Percentiles rank a stretch among this genome's conserved stretches.
phyloP scores from a whole-genome alignment of 2,329 filamentous ascomycete genomes.

The Scorias spongiosa region DNA sequence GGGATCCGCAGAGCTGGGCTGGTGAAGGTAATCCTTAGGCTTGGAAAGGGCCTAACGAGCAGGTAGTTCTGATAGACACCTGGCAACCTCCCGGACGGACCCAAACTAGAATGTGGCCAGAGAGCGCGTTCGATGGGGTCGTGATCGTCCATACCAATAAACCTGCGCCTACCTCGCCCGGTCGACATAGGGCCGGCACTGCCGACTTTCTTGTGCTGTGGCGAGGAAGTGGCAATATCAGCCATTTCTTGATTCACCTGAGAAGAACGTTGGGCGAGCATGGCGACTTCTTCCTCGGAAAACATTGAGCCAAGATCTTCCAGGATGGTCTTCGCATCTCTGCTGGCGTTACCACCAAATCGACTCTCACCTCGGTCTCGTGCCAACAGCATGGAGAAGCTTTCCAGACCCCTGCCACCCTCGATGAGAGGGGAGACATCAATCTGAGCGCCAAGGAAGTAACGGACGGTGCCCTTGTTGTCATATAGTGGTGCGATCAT shows the following conservation, averaged over 20 bases:
- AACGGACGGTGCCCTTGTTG: conserved; percentile 25
- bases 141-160: conserved; percentile 19
- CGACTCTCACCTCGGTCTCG: conserved; percentile 16
- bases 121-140: conserved; percentile 10
- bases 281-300: conserved; percentile 17
- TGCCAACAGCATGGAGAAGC: conserved; percentile 19
- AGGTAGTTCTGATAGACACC: conserved; percentile 36
- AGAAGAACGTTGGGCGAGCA: conserved; percentile 5
- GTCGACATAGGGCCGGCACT: not conserved
- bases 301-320: conserved; percentile 17
- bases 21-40: conserved; percentile 52
- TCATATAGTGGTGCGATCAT: conserved; percentile 27
- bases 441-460: conserved; percentile 26
- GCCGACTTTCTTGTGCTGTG: not conserved
- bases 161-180: conserved; percentile 1
- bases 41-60: conserved; percentile 51
- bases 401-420: conserved; percentile 21
- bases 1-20: conserved; percentile 52
- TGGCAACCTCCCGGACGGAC: conserved; percentile 20
- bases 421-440: conserved; percentile 24
- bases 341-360: conserved; percentile 9
- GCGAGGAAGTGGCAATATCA: not conserved
- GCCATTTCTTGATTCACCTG: not conserved
- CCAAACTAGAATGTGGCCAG: conserved; percentile 18
- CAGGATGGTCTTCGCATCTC: conserved; percentile 13